phyloP scores from a whole-genome alignment of 2,329 filamentous ascomycete species.

The Leptographium lundbergii region DNA sequence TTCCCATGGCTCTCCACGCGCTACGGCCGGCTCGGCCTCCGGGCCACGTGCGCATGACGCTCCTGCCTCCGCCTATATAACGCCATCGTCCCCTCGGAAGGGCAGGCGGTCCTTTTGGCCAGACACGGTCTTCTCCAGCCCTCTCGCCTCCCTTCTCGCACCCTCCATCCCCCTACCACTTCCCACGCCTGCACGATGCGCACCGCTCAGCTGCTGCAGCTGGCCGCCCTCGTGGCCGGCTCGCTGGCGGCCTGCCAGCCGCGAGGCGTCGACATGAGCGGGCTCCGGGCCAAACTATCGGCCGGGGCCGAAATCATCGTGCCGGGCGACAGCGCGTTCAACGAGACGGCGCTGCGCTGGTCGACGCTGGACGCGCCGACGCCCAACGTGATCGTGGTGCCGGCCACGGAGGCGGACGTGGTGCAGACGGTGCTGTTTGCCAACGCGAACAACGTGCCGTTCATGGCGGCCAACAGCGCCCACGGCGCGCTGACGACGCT shows the following conservation, averaged over 20 bases:
- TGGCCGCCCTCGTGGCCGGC: constrained; percentile 2
- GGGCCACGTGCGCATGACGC: not conserved
- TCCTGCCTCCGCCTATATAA: no score
- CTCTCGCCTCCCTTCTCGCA: no score
- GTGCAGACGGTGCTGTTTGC: constrained; percentile 27
- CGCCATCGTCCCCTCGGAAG: no score
- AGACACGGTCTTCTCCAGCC: no score
- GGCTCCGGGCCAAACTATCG: constrained; percentile 23
- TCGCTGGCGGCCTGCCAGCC: constrained; percentile 3
- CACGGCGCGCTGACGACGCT: constrained; percentile 39
- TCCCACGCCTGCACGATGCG: not conserved
- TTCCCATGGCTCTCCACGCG: not conserved
- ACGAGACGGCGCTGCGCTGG: constrained; percentile 28
- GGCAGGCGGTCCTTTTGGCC: no score
- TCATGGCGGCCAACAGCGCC: constrained; percentile 38
- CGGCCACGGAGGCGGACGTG: constrained; percentile 34
- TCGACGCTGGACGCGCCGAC: constrained; percentile 29
- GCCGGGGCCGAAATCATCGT: constrained; percentile 26
- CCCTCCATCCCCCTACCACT: no score
- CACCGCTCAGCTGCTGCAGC: not conserved
- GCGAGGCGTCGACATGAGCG: constrained; percentile 6
- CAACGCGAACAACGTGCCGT: constrained; percentile 30
- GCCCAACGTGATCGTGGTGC: constrained; percentile 32
- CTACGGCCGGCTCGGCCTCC: not conserved
- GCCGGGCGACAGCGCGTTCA: constrained; percentile 27